A percentile compares a stretch with the other conserved stretches of the same genome.
phyloP scores from a whole-genome alignment of 345 rosid species.

The Melaleuca alternifolia region DNA sequence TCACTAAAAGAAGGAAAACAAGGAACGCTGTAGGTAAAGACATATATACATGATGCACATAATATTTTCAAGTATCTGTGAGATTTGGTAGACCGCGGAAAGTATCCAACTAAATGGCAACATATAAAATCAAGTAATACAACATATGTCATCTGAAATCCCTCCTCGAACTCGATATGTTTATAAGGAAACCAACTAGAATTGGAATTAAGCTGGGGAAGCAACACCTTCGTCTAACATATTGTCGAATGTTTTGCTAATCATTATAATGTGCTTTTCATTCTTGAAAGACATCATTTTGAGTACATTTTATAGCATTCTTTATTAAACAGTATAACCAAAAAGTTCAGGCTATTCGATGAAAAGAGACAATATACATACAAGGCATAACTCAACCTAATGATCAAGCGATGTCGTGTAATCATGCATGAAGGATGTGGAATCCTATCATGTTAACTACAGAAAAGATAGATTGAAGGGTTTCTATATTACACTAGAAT shows the following conservation, averaged over 20 bases:
- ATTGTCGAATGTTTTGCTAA: too few species aligned
- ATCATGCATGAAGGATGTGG: neutral
- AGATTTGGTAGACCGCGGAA: neutral
- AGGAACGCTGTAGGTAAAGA: too few species aligned
- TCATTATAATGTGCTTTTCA: too few species aligned
- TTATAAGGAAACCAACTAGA: too few species aligned
- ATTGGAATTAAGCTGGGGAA: too few species aligned
- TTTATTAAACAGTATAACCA: too few species aligned
- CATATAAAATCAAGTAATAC: neutral
- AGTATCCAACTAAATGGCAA: neutral
- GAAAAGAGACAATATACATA: too few species aligned
- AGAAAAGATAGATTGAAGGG: neutral
- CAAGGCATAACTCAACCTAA: neutral
- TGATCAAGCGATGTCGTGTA: neutral
- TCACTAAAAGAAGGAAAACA: too few species aligned
- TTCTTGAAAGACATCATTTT: too few species aligned
- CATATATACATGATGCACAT: neutral
- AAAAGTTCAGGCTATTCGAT: too few species aligned
- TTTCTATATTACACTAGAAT: neutral
- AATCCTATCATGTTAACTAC: neutral
- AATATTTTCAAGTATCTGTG: neutral
- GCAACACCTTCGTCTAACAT: too few species aligned
- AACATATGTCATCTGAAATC: neutral
- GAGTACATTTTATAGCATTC: too few species aligned
- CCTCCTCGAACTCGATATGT: neutral